Evolutionary conservation across 306 rosid genomes (phyloP).

Genomic region (Biancaea sappan): DNA sequence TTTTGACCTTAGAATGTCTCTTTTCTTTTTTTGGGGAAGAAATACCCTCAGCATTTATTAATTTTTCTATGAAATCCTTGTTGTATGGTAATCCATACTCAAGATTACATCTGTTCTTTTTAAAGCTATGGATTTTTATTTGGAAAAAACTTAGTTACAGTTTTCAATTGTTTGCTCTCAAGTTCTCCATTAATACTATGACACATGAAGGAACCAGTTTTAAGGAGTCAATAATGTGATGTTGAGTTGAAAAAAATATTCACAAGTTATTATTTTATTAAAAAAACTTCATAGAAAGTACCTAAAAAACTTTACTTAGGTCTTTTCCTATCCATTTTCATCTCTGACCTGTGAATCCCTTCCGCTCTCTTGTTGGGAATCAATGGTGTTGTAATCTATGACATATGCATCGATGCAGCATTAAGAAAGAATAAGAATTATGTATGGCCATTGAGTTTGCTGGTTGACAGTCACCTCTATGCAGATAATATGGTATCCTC

Average conservation of each 20-base stretch:
- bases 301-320: not conserved
- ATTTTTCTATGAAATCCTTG: not conserved
- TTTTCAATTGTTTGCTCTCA: not conserved
- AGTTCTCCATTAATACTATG: not conserved
- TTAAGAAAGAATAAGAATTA: not conserved
- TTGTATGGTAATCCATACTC: not conserved
- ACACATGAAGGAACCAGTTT: not conserved
- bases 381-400: no score
- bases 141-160: not conserved
- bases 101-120: not conserved
- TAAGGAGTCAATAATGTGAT: not conserved
- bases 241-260: not conserved
- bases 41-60: not conserved
- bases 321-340: not conserved
- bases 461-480: constrained; percentile 13
- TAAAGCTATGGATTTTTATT: not conserved
- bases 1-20: not conserved
- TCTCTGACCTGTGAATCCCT: no score
- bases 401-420: not conserved
- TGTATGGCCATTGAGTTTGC: not conserved
- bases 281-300: not conserved
- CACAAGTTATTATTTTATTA: not conserved
- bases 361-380: not conserved
- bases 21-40: no score
- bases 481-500: constrained; percentile 71